A percentile compares a stretch with the other conserved stretches of the same genome.
phyloP scores from a whole-genome alignment of 495 filamentous ascomycete species.

The Xylaria flabelliformis region DNA sequence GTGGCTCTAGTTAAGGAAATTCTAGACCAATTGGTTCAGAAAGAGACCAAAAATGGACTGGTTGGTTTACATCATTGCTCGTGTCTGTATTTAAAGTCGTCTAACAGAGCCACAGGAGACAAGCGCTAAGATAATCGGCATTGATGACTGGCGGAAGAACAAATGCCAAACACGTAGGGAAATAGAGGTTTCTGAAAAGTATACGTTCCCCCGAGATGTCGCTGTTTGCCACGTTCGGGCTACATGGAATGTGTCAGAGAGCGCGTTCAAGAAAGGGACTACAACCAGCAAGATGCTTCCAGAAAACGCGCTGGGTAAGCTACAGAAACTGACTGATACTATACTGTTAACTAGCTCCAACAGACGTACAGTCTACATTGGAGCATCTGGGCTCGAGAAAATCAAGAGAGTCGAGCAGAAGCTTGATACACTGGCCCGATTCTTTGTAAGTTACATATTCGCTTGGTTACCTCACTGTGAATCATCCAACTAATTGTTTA shows the following conservation, averaged over 20 bases:
- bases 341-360: constrained; percentile 33
- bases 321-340: constrained; percentile 39
- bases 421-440: constrained; percentile 44
- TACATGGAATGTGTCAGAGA: constrained; percentile 31
- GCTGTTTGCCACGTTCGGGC: neutral
- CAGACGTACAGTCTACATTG: constrained; percentile 45
- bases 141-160: constrained; percentile 1
- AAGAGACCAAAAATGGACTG: constrained; percentile 24
- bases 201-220: constrained; percentile 29
- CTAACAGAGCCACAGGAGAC: constrained; percentile 9
- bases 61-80: constrained; percentile 29
- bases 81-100: neutral
- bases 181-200: neutral
- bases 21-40: constrained; percentile 34
- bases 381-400: constrained; percentile 30
- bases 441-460: constrained; percentile 39
- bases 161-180: neutral
- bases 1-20: constrained; percentile 25
- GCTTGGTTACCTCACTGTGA: neutral
- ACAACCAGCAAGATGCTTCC: constrained; percentile 30
- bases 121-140: constrained; percentile 6
- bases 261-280: constrained; percentile 10
- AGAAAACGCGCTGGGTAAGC: constrained; percentile 23
- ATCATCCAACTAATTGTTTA: neutral
- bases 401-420: constrained; percentile 40